Percentiles rank a stretch among this genome's conserved stretches.
phyloP scores from a whole-genome alignment of 495 filamentous ascomycete species.

The Pseudotulostoma volvatum region DNA sequence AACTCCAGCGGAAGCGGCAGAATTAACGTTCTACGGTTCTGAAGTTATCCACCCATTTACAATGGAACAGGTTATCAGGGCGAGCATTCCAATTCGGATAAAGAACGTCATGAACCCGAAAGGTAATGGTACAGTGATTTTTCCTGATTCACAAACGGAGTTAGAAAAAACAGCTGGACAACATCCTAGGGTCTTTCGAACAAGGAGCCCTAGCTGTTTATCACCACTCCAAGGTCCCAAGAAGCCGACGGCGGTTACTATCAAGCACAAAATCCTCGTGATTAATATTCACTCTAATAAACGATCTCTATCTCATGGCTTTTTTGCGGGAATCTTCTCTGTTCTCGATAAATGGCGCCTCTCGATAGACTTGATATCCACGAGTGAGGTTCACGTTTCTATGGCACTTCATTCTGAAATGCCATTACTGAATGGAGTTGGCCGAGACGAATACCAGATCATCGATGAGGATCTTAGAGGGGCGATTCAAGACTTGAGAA shows the following conservation, averaged over 20 bases:
- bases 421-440: conserved; percentile 34
- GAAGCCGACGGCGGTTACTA: conserved; percentile 82
- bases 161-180: conserved; percentile 30
- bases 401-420: conserved; percentile 72
- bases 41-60: conserved; percentile 97
- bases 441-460: conserved; percentile 45
- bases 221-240: conserved; percentile 37
- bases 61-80: conserved; percentile 94
- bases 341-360: conserved; percentile 66
- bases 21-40: conserved; percentile 83
- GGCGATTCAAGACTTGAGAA: conserved; percentile 50
- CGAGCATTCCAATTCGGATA: conserved; percentile 84
- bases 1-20: conserved; percentile 75
- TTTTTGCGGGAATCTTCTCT: conserved; percentile 78
- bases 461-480: conserved; percentile 47
- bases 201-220: conserved; percentile 29
- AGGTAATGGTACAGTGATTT: conserved; percentile 74
- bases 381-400: conserved; percentile 86
- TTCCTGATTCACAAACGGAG: conserved; percentile 33
- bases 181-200: conserved; percentile 30
- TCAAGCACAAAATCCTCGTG: conserved; percentile 83
- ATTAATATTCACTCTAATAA: conserved; percentile 94
- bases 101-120: conserved; percentile 96
- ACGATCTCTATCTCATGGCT: conserved; percentile 72
- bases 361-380: conserved; percentile 84